Conservation (phyloP, 495 filamentous ascomycete genomes). For the Talaromyces trachyspermus region DNA sequence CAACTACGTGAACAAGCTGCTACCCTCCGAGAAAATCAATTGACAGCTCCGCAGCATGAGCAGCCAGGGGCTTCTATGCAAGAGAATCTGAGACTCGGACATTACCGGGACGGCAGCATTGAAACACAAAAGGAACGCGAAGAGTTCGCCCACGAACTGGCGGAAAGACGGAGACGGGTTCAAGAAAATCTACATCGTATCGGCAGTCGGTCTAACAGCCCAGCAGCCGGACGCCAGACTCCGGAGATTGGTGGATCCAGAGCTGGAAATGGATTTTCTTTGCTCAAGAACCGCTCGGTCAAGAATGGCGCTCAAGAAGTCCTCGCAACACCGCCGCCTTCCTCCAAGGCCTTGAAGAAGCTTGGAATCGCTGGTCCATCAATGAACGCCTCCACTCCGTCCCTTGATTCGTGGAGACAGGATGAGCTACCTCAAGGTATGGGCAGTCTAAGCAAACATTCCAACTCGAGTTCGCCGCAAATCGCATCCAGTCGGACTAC, state of each 20-base stretch:
- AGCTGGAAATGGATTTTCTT: constrained; percentile 54
- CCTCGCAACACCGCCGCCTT: constrained; percentile 32
- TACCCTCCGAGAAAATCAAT: no score
- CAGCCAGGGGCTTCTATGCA: constrained; percentile 15
- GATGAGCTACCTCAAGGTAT: constrained; percentile 34
- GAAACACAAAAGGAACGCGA: constrained; percentile 61
- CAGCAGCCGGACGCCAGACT: constrained; percentile 37
- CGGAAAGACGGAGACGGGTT: constrained; percentile 65
- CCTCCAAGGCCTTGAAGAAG: constrained; percentile 62
- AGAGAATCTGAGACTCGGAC: constrained; percentile 22
- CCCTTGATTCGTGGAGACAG: constrained; percentile 39
- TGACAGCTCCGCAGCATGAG: no score
- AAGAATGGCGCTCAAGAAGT: constrained; percentile 50
- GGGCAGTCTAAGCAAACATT: constrained; percentile 26
- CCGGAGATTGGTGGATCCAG: constrained; percentile 31
- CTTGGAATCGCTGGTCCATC: constrained; percentile 53
- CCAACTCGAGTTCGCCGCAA: constrained; percentile 38
- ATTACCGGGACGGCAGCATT: constrained; percentile 47
- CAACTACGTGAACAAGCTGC: constrained; percentile 25
- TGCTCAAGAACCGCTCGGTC: constrained; percentile 61
- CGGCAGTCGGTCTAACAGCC: constrained; percentile 51
- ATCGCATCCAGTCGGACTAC: constrained; percentile 26
- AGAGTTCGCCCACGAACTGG: constrained; percentile 75
- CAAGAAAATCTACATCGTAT: constrained; percentile 70
- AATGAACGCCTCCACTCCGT: constrained; percentile 45